phyloP scores from a whole-genome alignment of 2,329 filamentous ascomycete genomes.

The Mycosphaerella sp. region DNA sequence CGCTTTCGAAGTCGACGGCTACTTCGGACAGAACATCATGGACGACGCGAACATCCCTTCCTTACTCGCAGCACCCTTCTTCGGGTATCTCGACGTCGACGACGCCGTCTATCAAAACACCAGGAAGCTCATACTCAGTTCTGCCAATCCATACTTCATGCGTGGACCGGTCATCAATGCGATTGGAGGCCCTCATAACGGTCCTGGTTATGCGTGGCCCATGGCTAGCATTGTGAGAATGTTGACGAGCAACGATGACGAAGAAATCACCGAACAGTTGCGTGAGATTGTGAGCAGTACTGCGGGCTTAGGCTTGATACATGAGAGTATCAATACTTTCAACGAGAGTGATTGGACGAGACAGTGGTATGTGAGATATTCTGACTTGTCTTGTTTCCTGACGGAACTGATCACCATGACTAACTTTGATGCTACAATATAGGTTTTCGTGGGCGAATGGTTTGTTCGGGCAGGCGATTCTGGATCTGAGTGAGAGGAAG shows the following conservation, averaged over 20 bases:
- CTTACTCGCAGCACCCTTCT: constrained; percentile 58
- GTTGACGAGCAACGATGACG: constrained; percentile 44
- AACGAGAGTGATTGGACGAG: constrained; percentile 44
- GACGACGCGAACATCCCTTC: constrained; percentile 67
- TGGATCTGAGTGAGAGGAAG: constrained; percentile 22
- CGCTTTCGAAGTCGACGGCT: constrained; percentile 44
- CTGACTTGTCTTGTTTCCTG: too few relatives aligned
- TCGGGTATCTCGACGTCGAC: constrained; percentile 48
- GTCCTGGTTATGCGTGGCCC: constrained; percentile 46
- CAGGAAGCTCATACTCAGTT: constrained; percentile 40
- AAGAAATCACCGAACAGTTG: constrained; percentile 43
- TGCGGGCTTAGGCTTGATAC: constrained; percentile 45
- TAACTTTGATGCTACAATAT: not conserved
- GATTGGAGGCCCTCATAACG: constrained; percentile 46
- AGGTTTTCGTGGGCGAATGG: constrained; percentile 47
- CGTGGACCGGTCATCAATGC: constrained; percentile 44
- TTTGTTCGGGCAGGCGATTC: constrained; percentile 22
- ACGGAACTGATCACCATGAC: too few relatives aligned
- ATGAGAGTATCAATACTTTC: constrained; percentile 48
- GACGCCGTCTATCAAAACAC: constrained; percentile 44
- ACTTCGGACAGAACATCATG: constrained; percentile 52
- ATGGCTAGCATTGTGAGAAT: constrained; percentile 49
- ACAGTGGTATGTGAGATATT: constrained; percentile 41
- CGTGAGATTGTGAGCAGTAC: constrained; percentile 44
- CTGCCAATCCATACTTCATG: constrained; percentile 47